Conservation (phyloP, 768 basidiomycete genomes). For the Boletus coccyginus region DNA sequence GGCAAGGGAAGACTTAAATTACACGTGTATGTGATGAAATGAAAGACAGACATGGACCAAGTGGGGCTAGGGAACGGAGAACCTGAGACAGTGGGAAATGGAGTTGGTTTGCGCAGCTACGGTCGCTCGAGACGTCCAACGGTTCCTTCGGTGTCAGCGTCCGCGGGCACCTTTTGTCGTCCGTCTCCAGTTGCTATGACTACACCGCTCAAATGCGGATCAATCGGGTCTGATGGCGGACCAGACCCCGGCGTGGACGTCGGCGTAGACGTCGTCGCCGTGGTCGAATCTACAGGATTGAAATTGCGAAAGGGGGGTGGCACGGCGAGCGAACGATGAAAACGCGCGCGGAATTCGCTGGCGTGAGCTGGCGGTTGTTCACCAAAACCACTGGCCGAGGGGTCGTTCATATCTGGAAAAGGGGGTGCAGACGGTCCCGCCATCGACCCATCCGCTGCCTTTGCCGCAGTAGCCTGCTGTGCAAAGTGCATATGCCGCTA, state of each 20-base stretch:
- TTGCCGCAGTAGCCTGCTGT: constrained; percentile 34
- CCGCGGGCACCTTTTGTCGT: constrained; percentile 23
- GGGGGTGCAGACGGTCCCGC: constrained; percentile 27
- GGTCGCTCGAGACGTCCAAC: constrained; percentile 20
- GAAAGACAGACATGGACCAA: neutral
- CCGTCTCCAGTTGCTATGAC: constrained; percentile 24
- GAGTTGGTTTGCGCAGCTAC: neutral
- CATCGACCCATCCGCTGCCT: constrained; percentile 28
- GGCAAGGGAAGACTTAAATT: constrained; percentile 9
- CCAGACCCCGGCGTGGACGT: constrained; percentile 35
- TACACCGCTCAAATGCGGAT: constrained; percentile 30
- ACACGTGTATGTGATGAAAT: constrained; percentile 10
- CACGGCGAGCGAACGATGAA: constrained; percentile 57
- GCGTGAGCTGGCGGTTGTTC: constrained; percentile 33
- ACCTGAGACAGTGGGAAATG: neutral
- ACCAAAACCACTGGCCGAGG: constrained; percentile 24
- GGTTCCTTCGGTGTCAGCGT: constrained; percentile 27
- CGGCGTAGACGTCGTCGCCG: constrained; percentile 32
- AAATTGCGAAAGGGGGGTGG: constrained; percentile 56
- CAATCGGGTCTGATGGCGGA: constrained; percentile 32
- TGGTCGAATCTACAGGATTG: constrained; percentile 27
- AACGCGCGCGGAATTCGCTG: constrained; percentile 64
- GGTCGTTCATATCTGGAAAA: constrained; percentile 35
- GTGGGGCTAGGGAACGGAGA: neutral
- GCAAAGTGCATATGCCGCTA: constrained; percentile 51